phyloP scores from a whole-genome alignment of 768 basidiomycete species.

The Rossbeevera mucosa region DNA sequence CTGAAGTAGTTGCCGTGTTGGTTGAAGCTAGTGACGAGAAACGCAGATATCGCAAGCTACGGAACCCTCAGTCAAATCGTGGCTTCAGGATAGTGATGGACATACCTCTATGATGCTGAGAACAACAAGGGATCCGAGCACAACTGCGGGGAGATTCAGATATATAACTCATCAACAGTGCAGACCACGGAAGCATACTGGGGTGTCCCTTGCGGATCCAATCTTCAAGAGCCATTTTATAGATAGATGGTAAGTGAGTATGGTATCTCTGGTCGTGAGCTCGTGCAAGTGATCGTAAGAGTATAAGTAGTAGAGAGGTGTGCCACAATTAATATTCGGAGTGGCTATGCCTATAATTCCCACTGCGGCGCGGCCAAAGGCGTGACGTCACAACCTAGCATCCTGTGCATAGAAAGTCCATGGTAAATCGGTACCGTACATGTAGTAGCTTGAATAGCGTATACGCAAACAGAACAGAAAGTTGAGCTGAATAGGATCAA shows the following conservation, averaged over 20 bases:
- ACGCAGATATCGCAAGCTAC: conserved; percentile 68
- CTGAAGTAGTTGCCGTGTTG: conserved; percentile 47
- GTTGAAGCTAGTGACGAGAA: conserved; percentile 63
- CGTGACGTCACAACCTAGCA: conserved; percentile 28
- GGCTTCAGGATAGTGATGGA: neutral
- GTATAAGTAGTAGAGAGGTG: neutral
- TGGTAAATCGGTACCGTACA: conserved; percentile 20
- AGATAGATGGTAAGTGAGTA: conserved; percentile 9
- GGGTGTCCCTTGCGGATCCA: conserved; percentile 52
- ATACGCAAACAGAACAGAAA: neutral
- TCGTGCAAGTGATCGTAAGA: conserved; percentile 24
- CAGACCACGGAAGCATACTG: conserved; percentile 34
- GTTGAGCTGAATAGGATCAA: conserved; percentile 6
- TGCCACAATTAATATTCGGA: conserved; percentile 10
- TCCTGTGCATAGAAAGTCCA: too few species aligned
- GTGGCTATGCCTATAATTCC: conserved; percentile 21
- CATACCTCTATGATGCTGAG: conserved; percentile 64
- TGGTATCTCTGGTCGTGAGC: conserved; percentile 24
- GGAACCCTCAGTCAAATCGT: neutral
- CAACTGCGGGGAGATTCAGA: conserved; percentile 41
- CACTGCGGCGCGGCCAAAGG: conserved; percentile 1
- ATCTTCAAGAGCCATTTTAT: conserved; percentile 35
- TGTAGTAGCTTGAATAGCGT: conserved; percentile 8
- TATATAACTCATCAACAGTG: neutral
- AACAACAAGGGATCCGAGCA: conserved; percentile 45